phyloP scores from a whole-genome alignment of 805 yeast genomes.

The Candida qinlingensis region DNA sequence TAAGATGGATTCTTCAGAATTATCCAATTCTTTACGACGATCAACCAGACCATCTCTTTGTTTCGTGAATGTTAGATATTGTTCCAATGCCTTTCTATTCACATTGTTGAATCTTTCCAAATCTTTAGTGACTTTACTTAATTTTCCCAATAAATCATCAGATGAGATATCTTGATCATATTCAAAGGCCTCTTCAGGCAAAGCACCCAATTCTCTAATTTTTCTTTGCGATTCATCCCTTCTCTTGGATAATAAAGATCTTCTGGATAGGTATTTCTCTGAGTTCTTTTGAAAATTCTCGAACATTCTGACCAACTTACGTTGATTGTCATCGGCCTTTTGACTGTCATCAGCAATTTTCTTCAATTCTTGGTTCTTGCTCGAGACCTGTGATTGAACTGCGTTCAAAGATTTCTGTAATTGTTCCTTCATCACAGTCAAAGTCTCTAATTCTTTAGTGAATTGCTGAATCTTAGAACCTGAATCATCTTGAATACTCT shows the following conservation, averaged over 20 bases:
- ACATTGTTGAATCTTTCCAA: constrained; percentile 68
- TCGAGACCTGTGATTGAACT: constrained; percentile 20
- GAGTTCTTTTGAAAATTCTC: constrained; percentile 58
- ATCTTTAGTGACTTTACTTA: constrained; percentile 51
- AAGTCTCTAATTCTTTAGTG: constrained; percentile 22
- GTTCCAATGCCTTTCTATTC: constrained; percentile 87
- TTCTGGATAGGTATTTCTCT: constrained; percentile 61
- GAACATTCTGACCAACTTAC: constrained; percentile 44
- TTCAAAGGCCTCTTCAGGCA: constrained; percentile 79
- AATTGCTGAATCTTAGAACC: constrained; percentile 18
- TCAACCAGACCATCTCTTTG: constrained; percentile 62
- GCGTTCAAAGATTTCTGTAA: constrained; percentile 25
- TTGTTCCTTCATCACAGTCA: constrained; percentile 26
- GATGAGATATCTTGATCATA: constrained; percentile 41
- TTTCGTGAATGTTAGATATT: constrained; percentile 62
- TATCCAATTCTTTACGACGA: constrained; percentile 64
- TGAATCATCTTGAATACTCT: constrained; percentile 11
- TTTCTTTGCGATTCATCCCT: constrained; percentile 68
- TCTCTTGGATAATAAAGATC: constrained; percentile 51
- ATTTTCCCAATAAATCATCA: constrained; percentile 44
- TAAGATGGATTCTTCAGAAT: constrained; percentile 68
- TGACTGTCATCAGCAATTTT: constrained; percentile 36
- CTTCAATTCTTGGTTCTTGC: constrained; percentile 21
- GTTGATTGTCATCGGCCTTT: constrained; percentile 54
- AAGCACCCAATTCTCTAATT: constrained; percentile 78